Percentiles rank a stretch among this genome's conserved stretches.
Evolutionary conservation across 78 protist genomes (phyloP).

Genomic region (Polysphondylium violaceum): DNA sequence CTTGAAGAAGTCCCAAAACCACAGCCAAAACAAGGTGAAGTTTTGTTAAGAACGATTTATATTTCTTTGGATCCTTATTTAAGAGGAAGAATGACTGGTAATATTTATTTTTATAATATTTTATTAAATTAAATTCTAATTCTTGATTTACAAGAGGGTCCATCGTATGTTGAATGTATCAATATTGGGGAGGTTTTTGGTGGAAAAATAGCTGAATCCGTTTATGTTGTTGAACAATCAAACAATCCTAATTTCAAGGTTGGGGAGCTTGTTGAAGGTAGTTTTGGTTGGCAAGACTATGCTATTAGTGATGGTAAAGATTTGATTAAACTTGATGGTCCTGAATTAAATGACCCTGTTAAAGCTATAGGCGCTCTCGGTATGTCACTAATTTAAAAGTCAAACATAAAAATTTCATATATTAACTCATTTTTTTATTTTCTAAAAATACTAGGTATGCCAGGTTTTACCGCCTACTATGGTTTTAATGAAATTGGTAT

Average conservation of each 20-base stretch:
- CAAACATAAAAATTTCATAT: no score
- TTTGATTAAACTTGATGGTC: neutral
- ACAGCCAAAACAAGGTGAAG: slow-evolving; percentile 8
- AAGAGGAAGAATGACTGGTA: slow-evolving; percentile 47
- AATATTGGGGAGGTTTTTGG: slow-evolving; percentile 4
- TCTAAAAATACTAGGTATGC: slow-evolving; percentile 53
- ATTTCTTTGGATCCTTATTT: slow-evolving; percentile 36
- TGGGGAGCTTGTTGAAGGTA: slow-evolving; percentile 10
- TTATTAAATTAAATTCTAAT: neutral
- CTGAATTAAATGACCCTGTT: neutral
- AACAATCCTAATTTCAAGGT: neutral
- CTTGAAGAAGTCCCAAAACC: neutral
- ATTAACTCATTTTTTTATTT: no score
- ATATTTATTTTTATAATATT: neutral
- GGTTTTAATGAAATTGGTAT: slow-evolving; percentile 33
- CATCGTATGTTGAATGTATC: neutral
- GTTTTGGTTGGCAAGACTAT: slow-evolving; percentile 26
- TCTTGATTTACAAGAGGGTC: no score
- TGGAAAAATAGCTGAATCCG: neutral
- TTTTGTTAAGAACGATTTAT: neutral
- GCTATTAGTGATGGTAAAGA: neutral
- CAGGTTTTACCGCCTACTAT: slow-evolving; percentile 80
- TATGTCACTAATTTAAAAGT: no score
- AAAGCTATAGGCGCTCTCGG: neutral
- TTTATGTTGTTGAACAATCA: neutral